Evolutionary conservation across 2,329 filamentous ascomycete species (phyloP).

Genomic region (Sarocladium kiliense): DNA sequence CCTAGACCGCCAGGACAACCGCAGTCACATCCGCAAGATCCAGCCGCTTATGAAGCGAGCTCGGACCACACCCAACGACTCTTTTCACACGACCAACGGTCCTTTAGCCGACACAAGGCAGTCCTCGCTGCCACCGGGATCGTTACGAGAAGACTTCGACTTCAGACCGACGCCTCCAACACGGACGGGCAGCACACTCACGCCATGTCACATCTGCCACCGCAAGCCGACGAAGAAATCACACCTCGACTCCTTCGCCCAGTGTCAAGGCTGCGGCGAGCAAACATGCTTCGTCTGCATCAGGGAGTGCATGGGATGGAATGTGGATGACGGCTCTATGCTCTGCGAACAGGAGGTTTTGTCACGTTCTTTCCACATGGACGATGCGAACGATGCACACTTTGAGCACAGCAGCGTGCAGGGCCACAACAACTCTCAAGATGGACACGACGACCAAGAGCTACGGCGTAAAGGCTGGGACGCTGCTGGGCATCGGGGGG

Average conservation of each 20-base stretch:
- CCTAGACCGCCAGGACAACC: slow-evolving; percentile 19
- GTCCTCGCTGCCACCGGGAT: neutral
- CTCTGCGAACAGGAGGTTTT: slow-evolving; percentile 30
- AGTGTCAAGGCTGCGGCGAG: slow-evolving; percentile 57
- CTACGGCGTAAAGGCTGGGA: slow-evolving; percentile 27
- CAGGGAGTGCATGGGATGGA: slow-evolving; percentile 53
- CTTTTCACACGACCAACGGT: neutral
- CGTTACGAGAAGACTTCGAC: neutral
- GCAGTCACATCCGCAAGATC: slow-evolving; percentile 21
- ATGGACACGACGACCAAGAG: slow-evolving; percentile 2
- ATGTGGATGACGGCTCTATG: slow-evolving; percentile 16
- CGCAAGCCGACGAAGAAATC: slow-evolving; percentile 59
- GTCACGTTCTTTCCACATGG: slow-evolving; percentile 44
- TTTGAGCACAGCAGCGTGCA: slow-evolving; percentile 2
- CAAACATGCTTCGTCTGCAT: slow-evolving; percentile 67
- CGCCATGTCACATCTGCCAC: slow-evolving; percentile 63
- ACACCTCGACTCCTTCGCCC: slow-evolving; percentile 61
- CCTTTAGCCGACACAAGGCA: neutral
- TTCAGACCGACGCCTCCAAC: neutral
- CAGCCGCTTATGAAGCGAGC: slow-evolving; percentile 25
- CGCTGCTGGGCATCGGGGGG: slow-evolving; percentile 40
- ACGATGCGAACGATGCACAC: slow-evolving; percentile 35
- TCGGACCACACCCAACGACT: slow-evolving; percentile 17
- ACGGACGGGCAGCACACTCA: slow-evolving; percentile 21
- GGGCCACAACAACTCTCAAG: slow-evolving; percentile 8